Percentiles rank a stretch among this genome's conserved stretches.
Evolutionary conservation across 139 green algal species (phyloP).

Genomic region (Haematococcus lacustris): DNA sequence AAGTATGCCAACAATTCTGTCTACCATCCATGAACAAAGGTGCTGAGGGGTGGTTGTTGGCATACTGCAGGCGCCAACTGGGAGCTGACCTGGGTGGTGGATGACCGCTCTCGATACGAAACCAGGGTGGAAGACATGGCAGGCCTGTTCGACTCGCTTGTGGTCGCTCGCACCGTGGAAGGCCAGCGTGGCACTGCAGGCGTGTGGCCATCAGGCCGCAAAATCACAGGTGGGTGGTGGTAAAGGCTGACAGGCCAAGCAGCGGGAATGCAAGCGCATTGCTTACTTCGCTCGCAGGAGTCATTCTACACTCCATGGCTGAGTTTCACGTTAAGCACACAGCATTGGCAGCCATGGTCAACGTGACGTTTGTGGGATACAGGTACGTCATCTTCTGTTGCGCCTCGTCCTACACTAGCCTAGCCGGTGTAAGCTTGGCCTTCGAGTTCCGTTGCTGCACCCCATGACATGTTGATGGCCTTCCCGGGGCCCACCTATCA

Average conservation of each 20-base stretch:
- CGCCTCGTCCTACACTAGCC: no score
- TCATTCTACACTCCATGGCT: slow-evolving; percentile 29
- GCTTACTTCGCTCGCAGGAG: not conserved
- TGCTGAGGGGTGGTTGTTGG: no score
- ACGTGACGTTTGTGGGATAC: slow-evolving; percentile 43
- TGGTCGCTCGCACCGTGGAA: slow-evolving; percentile 17
- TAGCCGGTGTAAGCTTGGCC: no score
- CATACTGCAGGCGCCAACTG: slow-evolving; percentile 16
- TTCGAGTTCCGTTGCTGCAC: no score
- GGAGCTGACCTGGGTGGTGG: slow-evolving; percentile 35
- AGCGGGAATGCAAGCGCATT: no score
- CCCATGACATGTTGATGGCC: no score
- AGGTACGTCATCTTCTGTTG: not conserved
- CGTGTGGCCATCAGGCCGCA: slow-evolving; percentile 19
- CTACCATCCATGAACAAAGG: no score
- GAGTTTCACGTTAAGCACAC: slow-evolving; percentile 20
- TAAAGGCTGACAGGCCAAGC: no score
- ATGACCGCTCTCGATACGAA: slow-evolving; percentile 25
- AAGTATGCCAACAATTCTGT: no score
- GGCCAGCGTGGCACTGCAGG: slow-evolving; percentile 19
- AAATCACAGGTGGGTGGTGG: slow-evolving; percentile 14
- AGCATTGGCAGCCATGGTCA: slow-evolving; percentile 27
- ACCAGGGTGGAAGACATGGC: slow-evolving; percentile 16
- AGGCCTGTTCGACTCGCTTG: slow-evolving; percentile 19
- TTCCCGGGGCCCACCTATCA: no score